Evolutionary conservation across 192 early-diverging fungal species (phyloP).

Genomic region (Backusella luteola): DNA sequence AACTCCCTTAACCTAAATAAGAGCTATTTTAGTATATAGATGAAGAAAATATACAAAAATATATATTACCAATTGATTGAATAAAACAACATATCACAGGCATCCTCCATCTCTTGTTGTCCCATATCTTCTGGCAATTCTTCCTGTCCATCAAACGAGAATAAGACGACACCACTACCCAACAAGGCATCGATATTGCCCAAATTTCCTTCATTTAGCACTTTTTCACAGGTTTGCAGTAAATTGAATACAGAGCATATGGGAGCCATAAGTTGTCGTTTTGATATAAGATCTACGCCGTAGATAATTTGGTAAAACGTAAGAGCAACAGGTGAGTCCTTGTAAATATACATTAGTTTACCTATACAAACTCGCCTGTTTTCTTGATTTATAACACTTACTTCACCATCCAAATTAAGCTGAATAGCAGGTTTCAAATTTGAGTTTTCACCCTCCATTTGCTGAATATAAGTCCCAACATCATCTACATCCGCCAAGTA

Average conservation of each 20-base stretch:
- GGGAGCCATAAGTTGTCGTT: conserved; percentile 35
- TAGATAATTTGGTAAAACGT: conserved; percentile 11
- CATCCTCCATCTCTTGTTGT: conserved; percentile 24
- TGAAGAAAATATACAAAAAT: background rate
- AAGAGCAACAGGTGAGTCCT: conserved; percentile 6
- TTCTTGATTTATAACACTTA: conserved; percentile 9
- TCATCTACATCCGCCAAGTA: conserved; percentile 48
- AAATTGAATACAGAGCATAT: conserved; percentile 69
- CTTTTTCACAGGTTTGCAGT: conserved; percentile 70
- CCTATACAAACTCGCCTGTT: background rate
- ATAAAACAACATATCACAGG: conserved; percentile 38
- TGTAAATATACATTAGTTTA: background rate
- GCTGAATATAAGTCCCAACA: conserved; percentile 19
- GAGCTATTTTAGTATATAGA: background rate
- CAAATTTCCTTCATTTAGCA: conserved; percentile 46
- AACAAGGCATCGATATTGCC: conserved; percentile 69
- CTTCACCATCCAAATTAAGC: conserved; percentile 50
- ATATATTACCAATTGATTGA: conserved; percentile 52
- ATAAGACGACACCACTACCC: conserved; percentile 61
- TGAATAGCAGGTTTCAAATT: conserved; percentile 35
- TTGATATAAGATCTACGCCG: background rate
- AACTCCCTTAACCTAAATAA: conserved; percentile 64
- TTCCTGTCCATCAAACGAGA: conserved; percentile 37
- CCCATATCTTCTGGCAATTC: background rate
- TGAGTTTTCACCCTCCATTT: conserved; percentile 8